A percentile compares a stretch with the other conserved stretches of the same genome.
Conservation (phyloP, 208 protist genomes). For the Leishmania turanica region DNA sequence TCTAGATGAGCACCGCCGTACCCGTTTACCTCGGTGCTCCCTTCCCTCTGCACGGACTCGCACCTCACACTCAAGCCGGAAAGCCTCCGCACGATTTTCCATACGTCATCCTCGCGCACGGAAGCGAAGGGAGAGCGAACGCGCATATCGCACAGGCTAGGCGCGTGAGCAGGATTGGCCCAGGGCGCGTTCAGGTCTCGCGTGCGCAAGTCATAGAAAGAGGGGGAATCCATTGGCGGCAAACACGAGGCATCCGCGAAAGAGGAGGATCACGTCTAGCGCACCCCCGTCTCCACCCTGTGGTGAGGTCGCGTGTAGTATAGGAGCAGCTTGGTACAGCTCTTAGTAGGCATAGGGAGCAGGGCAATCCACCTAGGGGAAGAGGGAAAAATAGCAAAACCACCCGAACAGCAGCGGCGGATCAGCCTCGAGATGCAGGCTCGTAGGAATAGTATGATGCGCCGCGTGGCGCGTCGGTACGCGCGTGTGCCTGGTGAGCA, state of each 20-base stretch:
- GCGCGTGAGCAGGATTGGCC: not conserved
- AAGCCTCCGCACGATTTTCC: not conserved
- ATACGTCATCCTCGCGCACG: not conserved
- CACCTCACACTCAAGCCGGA: not conserved
- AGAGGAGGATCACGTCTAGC: not conserved
- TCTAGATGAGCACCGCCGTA: not conserved
- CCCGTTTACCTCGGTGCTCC: too few relatives aligned
- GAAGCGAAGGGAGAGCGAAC: not conserved
- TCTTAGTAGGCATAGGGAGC: not conserved
- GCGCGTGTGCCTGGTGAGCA: slow-evolving; percentile 88
- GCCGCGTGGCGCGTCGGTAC: slow-evolving; percentile 81
- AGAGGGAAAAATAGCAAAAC: not conserved
- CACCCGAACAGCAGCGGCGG: not conserved
- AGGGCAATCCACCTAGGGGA: not conserved
- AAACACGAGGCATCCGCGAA: not conserved
- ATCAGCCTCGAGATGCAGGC: slow-evolving; percentile 61
- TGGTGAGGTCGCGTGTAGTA: not conserved
- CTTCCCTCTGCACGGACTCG: not conserved
- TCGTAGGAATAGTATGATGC: slow-evolving; percentile 84
- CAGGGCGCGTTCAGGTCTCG: not conserved
- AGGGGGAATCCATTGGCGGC: not conserved
- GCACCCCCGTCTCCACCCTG: not conserved
- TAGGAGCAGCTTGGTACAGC: not conserved
- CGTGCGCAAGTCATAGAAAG: too few relatives aligned
- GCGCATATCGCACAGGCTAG: not conserved